Evolutionary conservation across 768 basidiomycete species (phyloP).

Genomic region (Leccinellum albellum): DNA sequence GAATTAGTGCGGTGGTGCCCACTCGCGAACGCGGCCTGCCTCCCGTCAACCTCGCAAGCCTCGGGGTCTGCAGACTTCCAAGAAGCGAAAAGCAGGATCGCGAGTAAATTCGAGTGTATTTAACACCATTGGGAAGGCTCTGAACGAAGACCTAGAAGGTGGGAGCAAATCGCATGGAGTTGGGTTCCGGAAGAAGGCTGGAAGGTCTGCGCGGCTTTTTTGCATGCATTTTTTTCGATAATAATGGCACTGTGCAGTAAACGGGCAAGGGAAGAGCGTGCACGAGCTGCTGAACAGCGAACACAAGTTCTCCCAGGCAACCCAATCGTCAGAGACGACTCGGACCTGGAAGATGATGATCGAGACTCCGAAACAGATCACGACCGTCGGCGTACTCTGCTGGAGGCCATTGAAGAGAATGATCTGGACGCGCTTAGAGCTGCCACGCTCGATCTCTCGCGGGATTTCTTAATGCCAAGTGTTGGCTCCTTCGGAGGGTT

Average conservation of each 20-base stretch:
- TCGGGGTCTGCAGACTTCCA: slow-evolving; percentile 60
- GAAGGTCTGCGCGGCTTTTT: slow-evolving; percentile 43
- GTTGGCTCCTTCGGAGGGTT: background rate
- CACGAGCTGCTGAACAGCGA: slow-evolving; percentile 67
- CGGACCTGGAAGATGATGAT: slow-evolving; percentile 38
- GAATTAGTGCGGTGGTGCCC: slow-evolving; percentile 74
- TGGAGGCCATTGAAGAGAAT: slow-evolving; percentile 42
- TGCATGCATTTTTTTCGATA: background rate
- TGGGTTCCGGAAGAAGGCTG: slow-evolving; percentile 70
- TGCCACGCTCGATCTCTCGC: slow-evolving; percentile 43
- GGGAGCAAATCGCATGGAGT: slow-evolving; percentile 43
- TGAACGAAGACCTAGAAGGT: slow-evolving; percentile 42
- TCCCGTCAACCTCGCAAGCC: slow-evolving; percentile 42
- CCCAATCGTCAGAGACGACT: slow-evolving; percentile 24
- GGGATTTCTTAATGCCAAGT: slow-evolving; percentile 47
- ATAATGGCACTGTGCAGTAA: slow-evolving; percentile 46
- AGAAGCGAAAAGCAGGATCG: slow-evolving; percentile 67
- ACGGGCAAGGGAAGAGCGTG: slow-evolving; percentile 74
- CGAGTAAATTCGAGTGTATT: slow-evolving; percentile 65
- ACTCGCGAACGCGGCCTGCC: slow-evolving; percentile 56
- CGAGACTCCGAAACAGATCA: slow-evolving; percentile 42
- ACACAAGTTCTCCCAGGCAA: slow-evolving; percentile 42
- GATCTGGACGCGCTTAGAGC: slow-evolving; percentile 43
- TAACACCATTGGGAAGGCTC: slow-evolving; percentile 47
- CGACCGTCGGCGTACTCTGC: slow-evolving; percentile 50